Base-by-base conservation (phyloP, 192 early-diverging fungal species). In the Nowakowskiella sp. region DNA sequence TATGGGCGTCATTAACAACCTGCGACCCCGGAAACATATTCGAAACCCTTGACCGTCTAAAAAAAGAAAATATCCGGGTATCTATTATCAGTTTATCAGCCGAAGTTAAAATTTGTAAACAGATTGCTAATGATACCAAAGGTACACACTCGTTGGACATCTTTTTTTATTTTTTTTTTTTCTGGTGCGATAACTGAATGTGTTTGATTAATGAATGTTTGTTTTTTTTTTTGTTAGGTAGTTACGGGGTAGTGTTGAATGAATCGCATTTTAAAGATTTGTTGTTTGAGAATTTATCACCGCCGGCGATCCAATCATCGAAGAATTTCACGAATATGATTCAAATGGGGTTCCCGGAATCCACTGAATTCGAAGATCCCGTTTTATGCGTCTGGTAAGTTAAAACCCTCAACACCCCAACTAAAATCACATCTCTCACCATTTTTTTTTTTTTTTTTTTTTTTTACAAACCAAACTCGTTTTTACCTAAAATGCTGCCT, bases 21-120 rank as follows among this genome's bases (percentile, higher is more conserved):
- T 94, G 90, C 58, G 94, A 98, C 62, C 94, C 94, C 3, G 88
- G 85, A 1, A 82, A 98, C 49, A 92, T 98, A 25, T 73, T 82
- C 48, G 78, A 87, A 29, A 96, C 94, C 0, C 76, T 94, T 32
- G 65, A 69, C 27, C 55, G 70, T 13, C 61, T 96, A 24, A 72
- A 78, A 47, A 46, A 60, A 4, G 81, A 92, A 24, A 66, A 74
- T 31, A 83, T 98, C 23, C 78, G 91, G 0, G 89, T 88, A 1
- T 90, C 84, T 10, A 80, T 98, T 47, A 84, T 98, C 48, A 88
- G 89, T 4, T 60, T 96, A 19, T 82, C 89, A 9, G 94, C 94
- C 24, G 91, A 95, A 45, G 88, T 98, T 29, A 80, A 85, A 39
- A 74, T 94, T 10, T 89, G 87, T 55, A 81, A 78, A 55, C 66